These are phyloP conservation scores for Roridomyces roridus DNA, from an alignment of 768 basidiomycete genomes.

Conservation along the genomic window DNA sequence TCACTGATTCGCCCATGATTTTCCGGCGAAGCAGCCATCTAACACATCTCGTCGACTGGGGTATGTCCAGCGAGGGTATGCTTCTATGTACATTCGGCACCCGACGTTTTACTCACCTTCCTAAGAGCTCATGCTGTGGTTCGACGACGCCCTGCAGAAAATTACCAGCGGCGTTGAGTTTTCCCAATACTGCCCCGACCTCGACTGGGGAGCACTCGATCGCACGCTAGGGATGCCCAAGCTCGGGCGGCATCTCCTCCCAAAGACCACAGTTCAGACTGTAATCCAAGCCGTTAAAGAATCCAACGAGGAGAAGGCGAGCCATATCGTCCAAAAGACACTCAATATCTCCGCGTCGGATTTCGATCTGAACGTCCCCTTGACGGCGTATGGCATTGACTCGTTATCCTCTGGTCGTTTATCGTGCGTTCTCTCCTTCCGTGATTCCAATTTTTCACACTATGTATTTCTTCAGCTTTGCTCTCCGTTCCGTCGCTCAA, in stretches of 20 bases:
- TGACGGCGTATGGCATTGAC: neutral
- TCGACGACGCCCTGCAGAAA: neutral
- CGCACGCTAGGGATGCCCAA: neutral
- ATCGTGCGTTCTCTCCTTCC: neutral
- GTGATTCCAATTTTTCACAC: neutral
- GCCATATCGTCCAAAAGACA: neutral
- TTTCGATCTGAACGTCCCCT: neutral
- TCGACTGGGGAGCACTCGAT: neutral
- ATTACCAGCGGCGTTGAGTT: neutral
- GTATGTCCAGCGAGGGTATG: neutral
- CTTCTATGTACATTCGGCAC: neutral
- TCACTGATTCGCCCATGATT: neutral
- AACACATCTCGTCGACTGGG: neutral
- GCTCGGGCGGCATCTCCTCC: neutral
- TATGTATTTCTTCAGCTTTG: neutral
- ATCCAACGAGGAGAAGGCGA: neutral
- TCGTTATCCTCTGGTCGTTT: neutral
- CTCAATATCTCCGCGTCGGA: neutral
- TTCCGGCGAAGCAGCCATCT: neutral
- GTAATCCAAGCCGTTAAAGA: neutral
- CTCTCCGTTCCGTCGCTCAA: neutral
- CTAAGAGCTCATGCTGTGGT: conserved; percentile 1
- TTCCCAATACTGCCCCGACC: neutral
- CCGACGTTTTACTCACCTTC: neutral
- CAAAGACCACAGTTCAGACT: too few relatives aligned